phyloP scores from a whole-genome alignment of 345 rosid species.

The Noccaea bulbosa region DNA sequence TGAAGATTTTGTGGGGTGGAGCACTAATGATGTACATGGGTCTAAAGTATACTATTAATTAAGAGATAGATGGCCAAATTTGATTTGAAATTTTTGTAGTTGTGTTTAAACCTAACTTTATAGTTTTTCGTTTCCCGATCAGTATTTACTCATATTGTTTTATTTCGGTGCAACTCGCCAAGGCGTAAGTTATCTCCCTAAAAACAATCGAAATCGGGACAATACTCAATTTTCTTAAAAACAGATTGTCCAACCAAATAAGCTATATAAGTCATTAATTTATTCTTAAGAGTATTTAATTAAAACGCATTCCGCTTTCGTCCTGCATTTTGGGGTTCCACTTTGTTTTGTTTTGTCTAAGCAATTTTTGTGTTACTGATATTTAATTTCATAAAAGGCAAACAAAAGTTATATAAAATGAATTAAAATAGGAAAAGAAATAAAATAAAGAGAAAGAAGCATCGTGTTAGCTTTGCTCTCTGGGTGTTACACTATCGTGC shows the following conservation, averaged over 20 bases:
- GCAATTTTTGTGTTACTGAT: conserved; percentile 18
- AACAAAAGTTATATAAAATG: conserved; percentile 11
- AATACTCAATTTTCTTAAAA: conserved; percentile 13
- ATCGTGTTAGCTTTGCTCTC: conserved; percentile 41
- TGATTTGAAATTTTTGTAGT: neutral
- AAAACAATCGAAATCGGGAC: neutral
- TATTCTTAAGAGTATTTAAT: neutral
- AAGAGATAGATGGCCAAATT: conserved; percentile 16
- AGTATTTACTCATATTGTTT: neutral
- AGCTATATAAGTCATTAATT: too few relatives aligned
- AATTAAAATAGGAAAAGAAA: conserved; percentile 17
- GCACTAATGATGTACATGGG: conserved; percentile 40
- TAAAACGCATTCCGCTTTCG: conserved; percentile 27
- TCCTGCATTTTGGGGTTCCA: conserved; percentile 48
- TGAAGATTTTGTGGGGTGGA: conserved; percentile 47
- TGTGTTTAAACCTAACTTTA: too few relatives aligned
- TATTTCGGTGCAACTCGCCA: neutral
- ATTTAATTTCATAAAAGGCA: conserved; percentile 36
- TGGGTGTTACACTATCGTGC: conserved; percentile 47
- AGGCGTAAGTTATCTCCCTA: neutral
- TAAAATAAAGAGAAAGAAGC: conserved; percentile 33
- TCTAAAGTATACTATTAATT: conserved; percentile 22
- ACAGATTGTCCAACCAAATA: neutral
- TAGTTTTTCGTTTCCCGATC: neutral
- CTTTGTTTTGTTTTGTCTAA: conserved; percentile 41